Evolutionary conservation across 345 rosid genomes (phyloP).

Genomic region (Viola odorata): DNA sequence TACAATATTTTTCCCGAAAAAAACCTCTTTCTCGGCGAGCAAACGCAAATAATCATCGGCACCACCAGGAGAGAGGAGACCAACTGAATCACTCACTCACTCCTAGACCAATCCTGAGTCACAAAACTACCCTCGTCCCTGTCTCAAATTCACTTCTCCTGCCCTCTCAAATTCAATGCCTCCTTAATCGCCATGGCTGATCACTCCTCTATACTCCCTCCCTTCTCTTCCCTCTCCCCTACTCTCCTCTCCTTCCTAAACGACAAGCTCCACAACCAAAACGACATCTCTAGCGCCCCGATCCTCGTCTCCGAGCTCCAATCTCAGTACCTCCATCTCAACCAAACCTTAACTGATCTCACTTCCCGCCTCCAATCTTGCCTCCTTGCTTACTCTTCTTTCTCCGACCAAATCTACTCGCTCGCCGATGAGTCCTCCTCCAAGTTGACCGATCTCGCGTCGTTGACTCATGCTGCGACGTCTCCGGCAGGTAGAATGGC

Average conservation of each 20-base stretch:
- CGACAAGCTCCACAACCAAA: conserved; percentile 36
- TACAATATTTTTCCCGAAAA: no score
- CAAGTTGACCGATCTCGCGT: conserved; percentile 48
- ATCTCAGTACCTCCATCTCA: conserved; percentile 53
- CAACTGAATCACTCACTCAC: no score
- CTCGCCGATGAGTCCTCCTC: conserved; percentile 31
- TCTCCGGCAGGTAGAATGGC: conserved; percentile 41
- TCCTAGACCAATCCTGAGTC: not conserved
- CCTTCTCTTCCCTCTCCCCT: conserved; percentile 36
- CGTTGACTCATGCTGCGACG: conserved; percentile 30
- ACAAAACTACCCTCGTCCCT: conserved; percentile 7
- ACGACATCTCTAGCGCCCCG: conserved; percentile 42
- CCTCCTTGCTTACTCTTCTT: conserved; percentile 54
- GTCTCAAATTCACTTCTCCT: conserved; percentile 14
- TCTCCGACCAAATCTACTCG: conserved; percentile 48
- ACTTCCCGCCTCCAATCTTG: conserved; percentile 50
- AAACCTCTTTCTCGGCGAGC: no score
- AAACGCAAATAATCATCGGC: no score
- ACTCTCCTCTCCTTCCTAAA: conserved; percentile 47
- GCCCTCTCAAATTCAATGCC: conserved; percentile 15
- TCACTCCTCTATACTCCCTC: conserved; percentile 41
- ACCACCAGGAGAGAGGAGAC: no score
- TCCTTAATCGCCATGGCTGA: conserved; percentile 39
- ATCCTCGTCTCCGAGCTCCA: conserved; percentile 50
- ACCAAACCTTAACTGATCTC: conserved; percentile 42